Evolutionary conservation across 176 grass and related monocot genomes (phyloP), one percentile per base, ranked within the genome.

Genomic region (Musa schizocarpa): DNA sequence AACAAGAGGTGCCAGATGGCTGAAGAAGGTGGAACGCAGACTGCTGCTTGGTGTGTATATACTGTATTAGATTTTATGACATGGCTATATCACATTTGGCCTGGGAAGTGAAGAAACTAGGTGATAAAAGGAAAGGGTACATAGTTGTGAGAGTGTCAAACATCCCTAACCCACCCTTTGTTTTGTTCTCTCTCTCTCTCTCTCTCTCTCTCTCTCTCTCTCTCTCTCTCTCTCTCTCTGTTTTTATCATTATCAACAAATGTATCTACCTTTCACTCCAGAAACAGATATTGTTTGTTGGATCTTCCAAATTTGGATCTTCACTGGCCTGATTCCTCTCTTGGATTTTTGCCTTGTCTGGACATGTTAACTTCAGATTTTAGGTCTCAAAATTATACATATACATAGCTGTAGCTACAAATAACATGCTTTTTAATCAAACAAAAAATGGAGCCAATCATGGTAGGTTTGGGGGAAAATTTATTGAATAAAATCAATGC

Each of bases 211-310:
- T 50, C 0, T n/a, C 13, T 52, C 11, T 11, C 4, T 48, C 13
- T 14, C n/a, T n/a, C n/a, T n/a, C n/a, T n/a, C n/a, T n/a, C n/a
- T n/a, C n/a, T n/a, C n/a, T 48, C 16, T 48, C 20, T 17, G 23
- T 29, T 68, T 34, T 68, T 43, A 43, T 34, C 11, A 6, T 43
- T 43, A 11, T 48, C 65, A 68, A 11, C 43, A 70, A 70, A 52
- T 70, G 68, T 70, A 70, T 51, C 51, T 70, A 70, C 25, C 21
- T 70, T 21, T 70, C 20, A 70, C 68, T 70, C 1, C 24, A 14
- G 2, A 55, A 57, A 14, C 12, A 57, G 12, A 14, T 16, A 1
- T 19, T 19, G 54, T 57, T 19, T 57, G 54, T 43, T 43, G 34
- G 34, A 43, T 43, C 34, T 57, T 57, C 13, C 5, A 17, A 14